phyloP scores from a whole-genome alignment of 495 filamentous ascomycete genomes.

The Tuber magnatum region DNA sequence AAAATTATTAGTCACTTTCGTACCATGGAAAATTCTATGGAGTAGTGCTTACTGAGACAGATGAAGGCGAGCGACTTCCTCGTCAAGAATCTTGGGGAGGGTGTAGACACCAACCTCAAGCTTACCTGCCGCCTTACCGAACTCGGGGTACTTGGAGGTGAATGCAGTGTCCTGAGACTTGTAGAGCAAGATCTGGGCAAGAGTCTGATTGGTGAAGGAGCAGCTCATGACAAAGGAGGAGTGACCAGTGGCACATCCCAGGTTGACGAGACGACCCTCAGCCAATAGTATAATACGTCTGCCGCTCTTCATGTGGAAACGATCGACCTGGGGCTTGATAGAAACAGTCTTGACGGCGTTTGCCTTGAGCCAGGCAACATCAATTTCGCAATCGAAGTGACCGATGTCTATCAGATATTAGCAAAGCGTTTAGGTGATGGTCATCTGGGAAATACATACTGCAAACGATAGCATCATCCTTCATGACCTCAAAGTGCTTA shows the following conservation, averaged over 20 bases:
- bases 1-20: conserved; percentile 4
- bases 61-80: conserved; percentile 93
- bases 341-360: conserved; percentile 87
- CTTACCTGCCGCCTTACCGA: conserved; percentile 78
- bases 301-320: conserved; percentile 87
- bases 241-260: conserved; percentile 97
- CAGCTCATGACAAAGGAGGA: conserved; percentile 99
- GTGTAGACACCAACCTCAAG: conserved; percentile 90
- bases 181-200: conserved; percentile 96
- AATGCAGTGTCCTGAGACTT: conserved; percentile 85
- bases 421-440: not conserved
- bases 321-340: conserved; percentile 99
- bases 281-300: conserved; percentile 96
- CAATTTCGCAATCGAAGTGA: conserved; percentile 99
- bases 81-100: conserved; percentile 95
- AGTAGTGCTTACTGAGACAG: conserved; percentile 57
- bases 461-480: conserved; percentile 98
- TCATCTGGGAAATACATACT: conserved; percentile 53
- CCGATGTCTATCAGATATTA: conserved; percentile 66
- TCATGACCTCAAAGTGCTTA: conserved; percentile 92
- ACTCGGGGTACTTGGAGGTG: conserved; percentile 88
- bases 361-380: conserved; percentile 98
- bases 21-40: not conserved
- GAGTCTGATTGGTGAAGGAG: conserved; percentile 99
- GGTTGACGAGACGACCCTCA: conserved; percentile 97